A percentile compares a stretch with the other conserved stretches of the same genome.
phyloP scores from a whole-genome alignment of 1,284 basidiomycete species.

The Tremellales sp. region DNA sequence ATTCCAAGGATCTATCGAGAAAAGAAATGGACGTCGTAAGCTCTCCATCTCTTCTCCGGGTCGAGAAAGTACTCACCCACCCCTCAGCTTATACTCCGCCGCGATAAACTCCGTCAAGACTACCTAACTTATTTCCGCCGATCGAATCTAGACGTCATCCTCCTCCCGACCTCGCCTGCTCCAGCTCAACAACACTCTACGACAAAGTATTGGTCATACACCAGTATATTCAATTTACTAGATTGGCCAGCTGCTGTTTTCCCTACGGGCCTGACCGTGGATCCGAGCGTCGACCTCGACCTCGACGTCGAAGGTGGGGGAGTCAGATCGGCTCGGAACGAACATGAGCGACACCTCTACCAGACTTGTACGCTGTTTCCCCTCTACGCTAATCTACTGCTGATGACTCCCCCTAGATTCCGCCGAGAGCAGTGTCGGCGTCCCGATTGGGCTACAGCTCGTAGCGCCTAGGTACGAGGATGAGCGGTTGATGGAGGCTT shows the following conservation, averaged over 20 bases:
- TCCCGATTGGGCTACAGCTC: not conserved
- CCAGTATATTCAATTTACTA: conserved; percentile 61
- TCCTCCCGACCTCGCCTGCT: conserved; percentile 35
- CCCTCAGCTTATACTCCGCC: conserved; percentile 25
- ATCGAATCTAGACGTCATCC: conserved; percentile 35
- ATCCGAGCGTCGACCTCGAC: not conserved
- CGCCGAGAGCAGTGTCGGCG: not conserved
- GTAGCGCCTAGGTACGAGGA: not conserved
- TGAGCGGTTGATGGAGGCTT: not conserved
- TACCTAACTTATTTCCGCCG: conserved; percentile 24
- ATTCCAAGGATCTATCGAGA: conserved; percentile 13
- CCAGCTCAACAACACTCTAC: conserved; percentile 34
- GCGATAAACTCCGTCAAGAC: conserved; percentile 25
- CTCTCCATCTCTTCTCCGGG: not conserved
- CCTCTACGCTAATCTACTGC: not conserved
- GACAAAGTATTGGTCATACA: conserved; percentile 52
- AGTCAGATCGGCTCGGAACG: not conserved
- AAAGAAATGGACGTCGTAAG: conserved; percentile 24
- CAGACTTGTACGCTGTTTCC: not conserved
- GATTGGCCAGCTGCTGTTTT: conserved; percentile 64
- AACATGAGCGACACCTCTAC: not conserved
- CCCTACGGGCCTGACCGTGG: conserved; percentile 54
- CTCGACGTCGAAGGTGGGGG: not conserved
- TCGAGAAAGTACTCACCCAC: not conserved
- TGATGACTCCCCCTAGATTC: not conserved